Conservation (phyloP, 2,329 filamentous ascomycete species). For the Neonectria magnoliae region DNA sequence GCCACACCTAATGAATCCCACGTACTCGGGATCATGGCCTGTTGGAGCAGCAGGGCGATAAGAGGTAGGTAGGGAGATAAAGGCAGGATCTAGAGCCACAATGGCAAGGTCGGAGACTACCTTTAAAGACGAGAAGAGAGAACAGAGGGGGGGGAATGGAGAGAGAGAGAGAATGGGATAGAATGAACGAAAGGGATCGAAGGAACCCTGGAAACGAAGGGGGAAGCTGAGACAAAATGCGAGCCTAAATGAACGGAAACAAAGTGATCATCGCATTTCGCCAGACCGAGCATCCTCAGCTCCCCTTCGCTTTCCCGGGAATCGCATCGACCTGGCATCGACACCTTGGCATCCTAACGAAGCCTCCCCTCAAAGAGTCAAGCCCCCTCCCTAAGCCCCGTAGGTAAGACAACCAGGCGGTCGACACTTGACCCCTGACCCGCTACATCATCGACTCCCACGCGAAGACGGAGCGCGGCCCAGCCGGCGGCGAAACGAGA, state of each 20-base stretch:
- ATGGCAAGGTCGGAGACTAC: constrained; percentile 3
- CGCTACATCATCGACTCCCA: constrained; percentile 41
- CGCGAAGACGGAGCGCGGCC: constrained; percentile 7
- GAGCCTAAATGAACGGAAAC: constrained; percentile 28
- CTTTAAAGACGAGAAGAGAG: not conserved
- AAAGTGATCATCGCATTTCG: constrained; percentile 31
- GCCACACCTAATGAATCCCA: constrained; percentile 37
- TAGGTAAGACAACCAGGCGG: constrained; percentile 13
- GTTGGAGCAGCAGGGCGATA: constrained; percentile 21
- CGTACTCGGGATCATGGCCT: constrained; percentile 40
- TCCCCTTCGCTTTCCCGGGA: constrained; percentile 14
- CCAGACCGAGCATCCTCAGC: constrained; percentile 15
- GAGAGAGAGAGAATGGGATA: not conserved
- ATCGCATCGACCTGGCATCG: not conserved
- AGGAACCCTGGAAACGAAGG: not conserved
- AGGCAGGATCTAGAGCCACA: constrained; percentile 8
- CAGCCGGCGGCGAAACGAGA: not conserved
- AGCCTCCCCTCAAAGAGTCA: not conserved
- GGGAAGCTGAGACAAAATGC: constrained; percentile 11
- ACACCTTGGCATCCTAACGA: constrained; percentile 19
- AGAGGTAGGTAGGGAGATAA: not conserved
- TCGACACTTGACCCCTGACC: constrained; percentile 36
- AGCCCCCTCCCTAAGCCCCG: constrained; percentile 2
- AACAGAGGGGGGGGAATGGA: not conserved
- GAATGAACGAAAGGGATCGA: not conserved